These are phyloP conservation scores for Geotrichum cucujoidarum DNA, from an alignment of 1,139 yeast genomes.

Conservation along the genomic window DNA sequence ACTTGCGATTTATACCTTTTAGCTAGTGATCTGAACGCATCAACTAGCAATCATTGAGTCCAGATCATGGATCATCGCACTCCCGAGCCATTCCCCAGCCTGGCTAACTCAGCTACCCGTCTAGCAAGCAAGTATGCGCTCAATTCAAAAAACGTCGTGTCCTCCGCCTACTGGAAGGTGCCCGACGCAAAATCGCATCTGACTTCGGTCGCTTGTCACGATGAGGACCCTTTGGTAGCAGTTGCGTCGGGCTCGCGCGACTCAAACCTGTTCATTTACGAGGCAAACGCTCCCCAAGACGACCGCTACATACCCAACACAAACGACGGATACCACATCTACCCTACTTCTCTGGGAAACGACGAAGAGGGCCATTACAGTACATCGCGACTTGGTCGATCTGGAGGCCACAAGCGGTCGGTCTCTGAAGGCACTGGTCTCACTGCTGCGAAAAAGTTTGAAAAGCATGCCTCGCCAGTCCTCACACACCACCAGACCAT, in stretches of 20 bases:
- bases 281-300: conserved; percentile 43
- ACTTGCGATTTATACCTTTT: no score
- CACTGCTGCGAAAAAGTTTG: neutral
- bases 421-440: conserved; percentile 10
- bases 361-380: neutral
- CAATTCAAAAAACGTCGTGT: conserved; percentile 14
- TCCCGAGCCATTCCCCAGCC: neutral
- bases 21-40: no score
- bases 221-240: conserved; percentile 48
- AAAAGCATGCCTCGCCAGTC: conserved; percentile 28
- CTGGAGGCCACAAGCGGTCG: conserved; percentile 24
- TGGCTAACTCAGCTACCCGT: conserved; percentile 1
- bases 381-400: neutral
- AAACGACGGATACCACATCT: neutral
- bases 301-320: conserved; percentile 9
- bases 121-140: conserved; percentile 17
- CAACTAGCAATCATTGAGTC: neutral
- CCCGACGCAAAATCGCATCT: conserved; percentile 56
- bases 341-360: neutral
- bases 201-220: conserved; percentile 52
- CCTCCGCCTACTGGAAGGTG: conserved; percentile 55
- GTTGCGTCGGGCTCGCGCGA: conserved; percentile 55
- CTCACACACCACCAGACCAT: conserved; percentile 74
- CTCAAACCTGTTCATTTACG: conserved; percentile 62
- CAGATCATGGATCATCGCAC: neutral